Conservation (phyloP, 176 grass and related monocot genomes). For the Thalia dealbata region DNA sequence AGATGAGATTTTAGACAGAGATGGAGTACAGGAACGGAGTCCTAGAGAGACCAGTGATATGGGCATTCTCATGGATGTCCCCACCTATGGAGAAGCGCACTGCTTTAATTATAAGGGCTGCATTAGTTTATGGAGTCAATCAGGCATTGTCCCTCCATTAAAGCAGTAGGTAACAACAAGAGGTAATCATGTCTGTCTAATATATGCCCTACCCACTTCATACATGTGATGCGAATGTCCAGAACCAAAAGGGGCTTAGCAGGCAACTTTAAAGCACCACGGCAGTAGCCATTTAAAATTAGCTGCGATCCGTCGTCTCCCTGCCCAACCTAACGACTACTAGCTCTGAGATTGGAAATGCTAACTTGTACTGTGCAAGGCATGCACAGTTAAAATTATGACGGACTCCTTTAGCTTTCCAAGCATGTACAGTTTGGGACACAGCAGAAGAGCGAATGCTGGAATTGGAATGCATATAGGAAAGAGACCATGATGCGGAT, state of each 20-base stretch:
- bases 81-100: constrained; percentile 5
- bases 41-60: background rate
- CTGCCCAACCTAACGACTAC: no score
- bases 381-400: background rate
- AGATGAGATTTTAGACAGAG: background rate
- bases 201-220: background rate
- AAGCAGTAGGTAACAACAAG: background rate
- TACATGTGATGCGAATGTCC: background rate
- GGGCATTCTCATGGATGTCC: constrained; percentile 14
- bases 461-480: background rate
- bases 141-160: background rate
- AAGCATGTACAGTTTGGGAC: background rate
- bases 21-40: background rate
- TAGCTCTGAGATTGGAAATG: no score
- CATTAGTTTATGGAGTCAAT: constrained; percentile 4
- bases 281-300: no score
- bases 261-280: no score
- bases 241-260: no score
- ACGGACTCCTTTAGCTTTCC: background rate
- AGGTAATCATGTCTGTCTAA: background rate
- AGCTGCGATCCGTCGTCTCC: no score
- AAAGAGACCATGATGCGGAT: background rate
- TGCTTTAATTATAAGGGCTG: background rate
- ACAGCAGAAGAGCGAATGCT: background rate
- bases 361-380: background rate